Evolutionary conservation across 208 protist genomes (phyloP), one percentile per base, ranked within the genome.

Genomic region (Herpetomonas tarakana): DNA sequence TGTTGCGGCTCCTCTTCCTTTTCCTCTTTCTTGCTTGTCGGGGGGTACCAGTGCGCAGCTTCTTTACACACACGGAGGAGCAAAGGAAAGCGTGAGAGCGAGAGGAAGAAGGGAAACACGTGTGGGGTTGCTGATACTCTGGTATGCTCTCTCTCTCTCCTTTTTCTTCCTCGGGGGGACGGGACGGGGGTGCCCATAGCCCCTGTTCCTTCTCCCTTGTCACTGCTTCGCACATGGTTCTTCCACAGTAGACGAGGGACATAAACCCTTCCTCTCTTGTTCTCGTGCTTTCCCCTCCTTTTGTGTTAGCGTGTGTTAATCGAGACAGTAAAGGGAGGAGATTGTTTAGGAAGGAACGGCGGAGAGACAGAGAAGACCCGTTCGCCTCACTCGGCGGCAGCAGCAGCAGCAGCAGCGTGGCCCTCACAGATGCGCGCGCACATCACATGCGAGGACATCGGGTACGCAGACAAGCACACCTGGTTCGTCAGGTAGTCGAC

Each of bases 341-440:
- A 31, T 6, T 7, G 28, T 11, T n/a, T 30, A 3, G 31, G n/a
- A 16, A n/a, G 31, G n/a, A n/a, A n/a, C n/a, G n/a, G n/a, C n/a
- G n/a, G n/a, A n/a, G n/a, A n/a, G n/a, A n/a, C n/a, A n/a, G n/a
- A n/a, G n/a, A n/a, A n/a, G n/a, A n/a, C n/a, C n/a, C n/a, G n/a
- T n/a, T n/a, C n/a, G n/a, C n/a, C n/a, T n/a, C n/a, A n/a, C n/a
- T n/a, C n/a, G n/a, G n/a, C n/a, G n/a, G n/a, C n/a, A n/a, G n/a
- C 12, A 11, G 21, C 12, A 27, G 18, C 25, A 19, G 44, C 65
- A 49, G 63, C 56, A 16, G 74, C 68, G 62, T 89, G 81, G 24
- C 76, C 88, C 51, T 94, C 88, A 50, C 84, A 88, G 14, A 94
- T 60, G 4, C 88, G 76, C 24, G 85, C 70, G 35, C 88, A 91